phyloP scores from a whole-genome alignment of 345 rosid species.

The Camelina hispida region DNA sequence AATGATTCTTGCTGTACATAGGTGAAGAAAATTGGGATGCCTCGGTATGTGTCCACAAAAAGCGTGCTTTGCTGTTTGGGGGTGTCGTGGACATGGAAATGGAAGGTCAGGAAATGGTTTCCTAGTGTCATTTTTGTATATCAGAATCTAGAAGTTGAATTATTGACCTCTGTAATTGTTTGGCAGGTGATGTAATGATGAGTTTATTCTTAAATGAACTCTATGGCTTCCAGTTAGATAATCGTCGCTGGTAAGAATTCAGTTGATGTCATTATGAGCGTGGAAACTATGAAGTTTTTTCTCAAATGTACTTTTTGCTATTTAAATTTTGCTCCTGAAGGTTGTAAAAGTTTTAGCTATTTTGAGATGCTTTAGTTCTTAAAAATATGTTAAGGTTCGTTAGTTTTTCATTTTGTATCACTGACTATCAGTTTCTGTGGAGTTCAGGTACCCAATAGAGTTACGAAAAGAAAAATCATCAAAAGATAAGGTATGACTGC shows the following conservation, averaged over 20 bases:
- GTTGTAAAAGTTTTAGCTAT: neutral
- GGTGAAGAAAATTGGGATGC: slow-evolving; percentile 97
- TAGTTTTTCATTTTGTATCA: neutral
- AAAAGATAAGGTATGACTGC: slow-evolving; percentile 75
- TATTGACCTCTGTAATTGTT: slow-evolving; percentile 27
- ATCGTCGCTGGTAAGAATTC: slow-evolving; percentile 77
- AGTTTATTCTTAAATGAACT: slow-evolving; percentile 96
- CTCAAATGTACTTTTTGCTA: neutral
- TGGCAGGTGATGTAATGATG: slow-evolving; percentile 89
- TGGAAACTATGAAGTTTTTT: neutral
- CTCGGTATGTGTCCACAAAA: slow-evolving; percentile 93
- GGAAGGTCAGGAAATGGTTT: slow-evolving; percentile 58
- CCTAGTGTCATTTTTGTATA: slow-evolving; percentile 1
- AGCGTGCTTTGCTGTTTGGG: slow-evolving; percentile 91
- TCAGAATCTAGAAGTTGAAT: neutral
- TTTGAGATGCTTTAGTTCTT: neutral
- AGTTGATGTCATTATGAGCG: neutral
- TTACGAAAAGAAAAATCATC: slow-evolving; percentile 88
- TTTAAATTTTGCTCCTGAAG: neutral
- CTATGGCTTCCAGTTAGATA: slow-evolving; percentile 96
- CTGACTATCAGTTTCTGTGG: slow-evolving; percentile 24
- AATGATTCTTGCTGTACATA: slow-evolving; percentile 49
- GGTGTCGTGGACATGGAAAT: slow-evolving; percentile 98
- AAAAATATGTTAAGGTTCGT: neutral
- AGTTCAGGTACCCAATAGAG: slow-evolving; percentile 89